Evolutionary conservation across 495 filamentous ascomycete species (phyloP), one percentile per base, ranked within the genome.

Genomic region (Trichoderma orchidacearum): DNA sequence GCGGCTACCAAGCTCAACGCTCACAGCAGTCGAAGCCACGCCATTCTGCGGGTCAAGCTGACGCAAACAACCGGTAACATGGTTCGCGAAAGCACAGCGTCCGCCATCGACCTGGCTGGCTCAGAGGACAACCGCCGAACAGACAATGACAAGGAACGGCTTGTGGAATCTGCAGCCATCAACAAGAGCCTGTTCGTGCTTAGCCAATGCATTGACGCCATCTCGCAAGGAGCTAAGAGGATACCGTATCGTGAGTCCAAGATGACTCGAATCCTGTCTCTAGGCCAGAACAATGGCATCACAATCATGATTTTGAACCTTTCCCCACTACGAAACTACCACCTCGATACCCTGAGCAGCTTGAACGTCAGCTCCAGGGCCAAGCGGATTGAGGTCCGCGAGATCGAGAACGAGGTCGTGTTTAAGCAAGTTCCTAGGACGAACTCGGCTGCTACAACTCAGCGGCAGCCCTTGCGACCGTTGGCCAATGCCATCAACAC

Each of bases 221-320:
- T 98, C 60, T 76, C 73, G 8, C 70, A 75, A 35, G 79, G 78
- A 18, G 78, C 80, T 62, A 79, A 80, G 53, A 82, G 93, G 23
- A 92, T 97, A 58, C 93, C 93, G 0, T 96, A 94, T 65, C 80
- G 90, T 55, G 93, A 98, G 67, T 89, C 84, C 25, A 98, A 97
- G 74, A 96, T 97, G 93, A 98, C 93, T 3, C 78, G 93, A 32
- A 96, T 98, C 30, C 68, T 98, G 29, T 91, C 85, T 0, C 72
- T 96, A 11, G 93, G 93, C 0, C 93, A 98, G 69, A 97, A 97
- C 67, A 90, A 96, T 60, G 92, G 93, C 12, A 77, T 95, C 41
- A 96, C 91, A 0, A 76, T 97, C 56, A 98, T 98, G 93, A 93
- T 98, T 56, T 76, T 98, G 34, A 98, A 96, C 64, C 79, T 97